Evolutionary conservation across 441 rosid species (phyloP).

Genomic region (Gossypium schwendimanii): DNA sequence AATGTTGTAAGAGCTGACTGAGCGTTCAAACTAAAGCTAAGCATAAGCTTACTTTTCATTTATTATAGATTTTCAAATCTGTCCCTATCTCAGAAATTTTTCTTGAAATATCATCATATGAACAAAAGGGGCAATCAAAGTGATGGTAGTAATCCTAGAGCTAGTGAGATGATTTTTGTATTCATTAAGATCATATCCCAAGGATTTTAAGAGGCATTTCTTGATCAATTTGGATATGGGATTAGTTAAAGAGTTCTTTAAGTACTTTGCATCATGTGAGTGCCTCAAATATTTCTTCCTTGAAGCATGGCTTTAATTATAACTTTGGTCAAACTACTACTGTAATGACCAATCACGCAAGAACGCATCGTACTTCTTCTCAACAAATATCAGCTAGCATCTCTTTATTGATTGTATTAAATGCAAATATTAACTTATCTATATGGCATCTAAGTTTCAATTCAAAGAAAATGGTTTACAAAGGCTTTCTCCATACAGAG

Average conservation of each 20-base stretch:
- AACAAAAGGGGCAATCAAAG: neutral
- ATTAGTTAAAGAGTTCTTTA: neutral
- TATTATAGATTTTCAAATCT: neutral
- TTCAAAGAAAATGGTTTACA: neutral
- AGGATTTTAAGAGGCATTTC: neutral
- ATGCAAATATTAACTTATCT: neutral
- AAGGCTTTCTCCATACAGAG: neutral
- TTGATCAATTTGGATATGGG: neutral
- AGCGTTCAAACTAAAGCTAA: slow-evolving; percentile 6
- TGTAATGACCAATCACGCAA: neutral
- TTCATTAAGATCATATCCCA: neutral
- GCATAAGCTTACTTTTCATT: neutral
- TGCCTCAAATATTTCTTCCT: neutral
- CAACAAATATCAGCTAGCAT: neutral
- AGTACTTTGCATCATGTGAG: neutral
- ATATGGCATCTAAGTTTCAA: slow-evolving; percentile 4
- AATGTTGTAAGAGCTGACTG: neutral
- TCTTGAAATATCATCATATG: neutral
- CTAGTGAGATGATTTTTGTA: neutral
- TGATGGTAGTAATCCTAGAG: neutral
- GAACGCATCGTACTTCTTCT: neutral
- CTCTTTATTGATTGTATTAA: neutral
- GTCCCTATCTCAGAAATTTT: neutral
- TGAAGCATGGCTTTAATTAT: neutral
- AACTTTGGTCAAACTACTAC: neutral